A percentile compares a stretch with the other conserved stretches of the same genome.
Evolutionary conservation across 768 basidiomycete species (phyloP).

Genomic region (Tylopilus cervinicoccineus): DNA sequence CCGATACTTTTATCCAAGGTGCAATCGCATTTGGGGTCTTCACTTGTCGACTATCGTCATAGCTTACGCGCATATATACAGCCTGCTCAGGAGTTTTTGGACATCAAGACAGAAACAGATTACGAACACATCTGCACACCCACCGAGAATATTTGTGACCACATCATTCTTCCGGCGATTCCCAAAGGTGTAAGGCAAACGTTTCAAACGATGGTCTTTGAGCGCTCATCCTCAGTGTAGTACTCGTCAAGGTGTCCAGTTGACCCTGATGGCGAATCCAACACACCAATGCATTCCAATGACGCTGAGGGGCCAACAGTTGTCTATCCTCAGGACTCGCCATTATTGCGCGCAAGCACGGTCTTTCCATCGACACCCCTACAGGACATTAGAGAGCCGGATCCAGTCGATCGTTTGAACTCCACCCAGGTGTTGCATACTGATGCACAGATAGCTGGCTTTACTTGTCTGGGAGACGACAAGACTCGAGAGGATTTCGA

Average conservation of each 20-base stretch:
- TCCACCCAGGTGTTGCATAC: not conserved
- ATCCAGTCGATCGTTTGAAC: not conserved
- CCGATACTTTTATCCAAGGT: conserved; percentile 7
- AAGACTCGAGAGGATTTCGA: conserved; percentile 2
- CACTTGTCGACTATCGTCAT: not conserved
- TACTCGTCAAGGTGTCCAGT: not conserved
- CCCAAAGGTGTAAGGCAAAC: conserved; percentile 11
- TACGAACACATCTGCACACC: not conserved
- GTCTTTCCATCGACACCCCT: not conserved
- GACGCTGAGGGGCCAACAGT: not conserved
- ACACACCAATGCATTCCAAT: not conserved
- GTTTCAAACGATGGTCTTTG: not conserved
- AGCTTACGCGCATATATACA: conserved; percentile 23
- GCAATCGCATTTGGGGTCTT: not conserved
- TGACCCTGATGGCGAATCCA: not conserved
- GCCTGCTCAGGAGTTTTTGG: not conserved
- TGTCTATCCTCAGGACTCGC: not conserved
- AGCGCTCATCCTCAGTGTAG: conserved; percentile 9
- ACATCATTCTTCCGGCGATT: not conserved
- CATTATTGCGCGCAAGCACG: not conserved
- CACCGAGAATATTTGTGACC: not conserved
- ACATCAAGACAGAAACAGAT: not conserved
- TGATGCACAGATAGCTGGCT: not conserved
- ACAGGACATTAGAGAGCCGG: not conserved
- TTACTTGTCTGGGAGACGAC: not conserved